phyloP scores from a whole-genome alignment of 257 asterid genomes.

The Gentiana dahurica region DNA sequence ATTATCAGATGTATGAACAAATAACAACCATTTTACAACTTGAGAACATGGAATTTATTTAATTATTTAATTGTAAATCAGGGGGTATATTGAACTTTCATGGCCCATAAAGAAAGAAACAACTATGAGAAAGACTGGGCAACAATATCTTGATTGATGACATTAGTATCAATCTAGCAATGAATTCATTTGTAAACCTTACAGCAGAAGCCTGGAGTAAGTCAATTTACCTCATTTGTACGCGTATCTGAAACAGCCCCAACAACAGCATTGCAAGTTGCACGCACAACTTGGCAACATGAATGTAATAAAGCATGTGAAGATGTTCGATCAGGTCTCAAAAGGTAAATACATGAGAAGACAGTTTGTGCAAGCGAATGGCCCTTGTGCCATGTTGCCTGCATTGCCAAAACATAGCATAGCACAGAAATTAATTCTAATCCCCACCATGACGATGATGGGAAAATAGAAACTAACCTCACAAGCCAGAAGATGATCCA shows the following conservation, averaged over 20 bases:
- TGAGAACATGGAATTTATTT: too few relatives aligned
- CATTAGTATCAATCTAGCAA: not conserved
- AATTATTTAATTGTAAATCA: too few relatives aligned
- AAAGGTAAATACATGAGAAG: conserved; percentile 82
- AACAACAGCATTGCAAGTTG: conserved; percentile 81
- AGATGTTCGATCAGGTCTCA: conserved; percentile 88
- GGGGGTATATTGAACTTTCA: not conserved
- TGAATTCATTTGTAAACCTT: not conserved
- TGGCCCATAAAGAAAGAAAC: not conserved
- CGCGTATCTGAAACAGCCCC: conserved; percentile 84
- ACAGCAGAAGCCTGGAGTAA: not conserved
- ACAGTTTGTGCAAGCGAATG: conserved; percentile 92
- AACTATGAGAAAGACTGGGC: not conserved
- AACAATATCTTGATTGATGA: not conserved
- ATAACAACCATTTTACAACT: too few relatives aligned
- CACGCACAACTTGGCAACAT: conserved; percentile 67
- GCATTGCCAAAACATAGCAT: conserved; percentile 15
- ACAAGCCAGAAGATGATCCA: conserved; percentile 96
- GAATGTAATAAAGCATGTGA: conserved; percentile 84
- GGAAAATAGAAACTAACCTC: conserved; percentile 44
- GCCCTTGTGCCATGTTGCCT: conserved; percentile 99
- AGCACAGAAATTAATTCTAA: not conserved
- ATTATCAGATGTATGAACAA: too few relatives aligned
- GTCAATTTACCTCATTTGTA: conserved; percentile 82
- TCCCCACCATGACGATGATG: not conserved